phyloP scores from a whole-genome alignment of 257 asterid genomes.

The Plantago elongata region DNA sequence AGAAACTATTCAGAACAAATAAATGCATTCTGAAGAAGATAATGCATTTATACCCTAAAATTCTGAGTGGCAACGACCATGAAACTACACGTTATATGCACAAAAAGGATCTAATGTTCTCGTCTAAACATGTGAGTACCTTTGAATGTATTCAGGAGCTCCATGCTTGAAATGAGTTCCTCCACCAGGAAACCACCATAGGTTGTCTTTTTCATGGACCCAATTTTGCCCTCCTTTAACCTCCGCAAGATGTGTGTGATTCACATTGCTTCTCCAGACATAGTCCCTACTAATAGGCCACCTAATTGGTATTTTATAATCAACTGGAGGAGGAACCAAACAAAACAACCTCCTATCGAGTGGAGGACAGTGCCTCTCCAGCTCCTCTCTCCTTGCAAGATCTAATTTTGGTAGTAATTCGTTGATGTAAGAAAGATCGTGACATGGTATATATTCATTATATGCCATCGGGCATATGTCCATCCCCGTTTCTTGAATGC shows the following conservation, averaged over 20 bases:
- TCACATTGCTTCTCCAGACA: slow-evolving; percentile 90
- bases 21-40: too few species aligned
- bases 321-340: slow-evolving; percentile 85
- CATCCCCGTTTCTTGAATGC: slow-evolving; percentile 63
- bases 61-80: too few species aligned
- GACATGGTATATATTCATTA: slow-evolving; percentile 88
- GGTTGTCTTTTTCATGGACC: slow-evolving; percentile 68
- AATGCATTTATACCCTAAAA: too few species aligned
- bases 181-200: slow-evolving; percentile 99
- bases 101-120: not conserved
- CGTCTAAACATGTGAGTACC: slow-evolving; percentile 34
- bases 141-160: slow-evolving; percentile 83
- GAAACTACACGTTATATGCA: not conserved
- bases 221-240: slow-evolving; percentile 97
- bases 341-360: slow-evolving; percentile 64
- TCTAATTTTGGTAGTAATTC: slow-evolving; percentile 62
- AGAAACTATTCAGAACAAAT: too few species aligned
- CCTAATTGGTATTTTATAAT: slow-evolving; percentile 80
- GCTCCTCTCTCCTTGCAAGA: slow-evolving; percentile 68
- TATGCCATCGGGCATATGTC: slow-evolving; percentile 67
- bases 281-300: slow-evolving; percentile 91
- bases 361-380: slow-evolving; percentile 92
- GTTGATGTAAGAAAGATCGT: slow-evolving; percentile 62
- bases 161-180: slow-evolving; percentile 98
- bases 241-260: slow-evolving; percentile 82